phyloP scores from a whole-genome alignment of 2,329 filamentous ascomycete species.

The Dothideomycetes sp. region DNA sequence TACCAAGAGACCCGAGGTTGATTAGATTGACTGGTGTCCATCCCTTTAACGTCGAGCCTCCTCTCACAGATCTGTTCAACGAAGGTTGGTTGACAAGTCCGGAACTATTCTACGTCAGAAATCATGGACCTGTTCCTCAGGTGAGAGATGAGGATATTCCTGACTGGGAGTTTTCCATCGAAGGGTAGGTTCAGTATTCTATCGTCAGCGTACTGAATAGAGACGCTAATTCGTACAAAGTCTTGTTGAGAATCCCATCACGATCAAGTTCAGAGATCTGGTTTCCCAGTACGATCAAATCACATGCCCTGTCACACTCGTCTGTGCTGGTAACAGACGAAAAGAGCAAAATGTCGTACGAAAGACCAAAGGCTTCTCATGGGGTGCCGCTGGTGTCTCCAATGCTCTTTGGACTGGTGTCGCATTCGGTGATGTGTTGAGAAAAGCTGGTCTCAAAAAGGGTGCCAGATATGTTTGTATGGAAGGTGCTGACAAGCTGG shows the following conservation, averaged over 20 bases:
- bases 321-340: constrained; percentile 82
- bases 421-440: constrained; percentile 61
- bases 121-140: constrained; percentile 74
- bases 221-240: constrained; percentile 1
- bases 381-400: constrained; percentile 79
- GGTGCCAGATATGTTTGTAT: constrained; percentile 79
- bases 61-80: constrained; percentile 67
- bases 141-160: constrained; percentile 63
- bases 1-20: constrained; percentile 68
- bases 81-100: constrained; percentile 79
- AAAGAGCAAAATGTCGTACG: constrained; percentile 89
- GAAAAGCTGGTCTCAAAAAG: constrained; percentile 56
- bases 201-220: background rate
- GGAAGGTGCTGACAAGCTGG: constrained; percentile 72
- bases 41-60: constrained; percentile 85
- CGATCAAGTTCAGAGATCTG: constrained; percentile 62
- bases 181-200: constrained; percentile 44
- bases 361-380: constrained; percentile 90
- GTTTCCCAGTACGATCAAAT: constrained; percentile 67
- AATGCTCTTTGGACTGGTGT: constrained; percentile 85
- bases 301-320: constrained; percentile 78
- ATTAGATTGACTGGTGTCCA: constrained; percentile 83
- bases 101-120: constrained; percentile 84
- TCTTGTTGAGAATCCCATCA: constrained; percentile 70
- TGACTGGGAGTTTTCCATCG: constrained; percentile 73